Conservation (phyloP, 306 rosid genomes). For the Carpinus viminea region DNA sequence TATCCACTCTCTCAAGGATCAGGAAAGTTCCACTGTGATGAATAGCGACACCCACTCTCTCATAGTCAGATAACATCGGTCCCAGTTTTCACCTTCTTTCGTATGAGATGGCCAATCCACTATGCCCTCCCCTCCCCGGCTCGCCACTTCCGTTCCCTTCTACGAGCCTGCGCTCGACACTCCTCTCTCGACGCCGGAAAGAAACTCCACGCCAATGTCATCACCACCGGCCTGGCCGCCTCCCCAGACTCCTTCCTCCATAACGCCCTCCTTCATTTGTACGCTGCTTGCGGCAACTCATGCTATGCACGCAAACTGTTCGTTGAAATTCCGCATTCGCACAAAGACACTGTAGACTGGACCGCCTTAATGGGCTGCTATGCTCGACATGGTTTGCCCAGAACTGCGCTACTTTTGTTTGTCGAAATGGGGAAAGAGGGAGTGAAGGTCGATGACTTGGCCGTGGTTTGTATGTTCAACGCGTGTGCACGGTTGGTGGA, state of each 20-base stretch:
- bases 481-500: constrained; percentile 52
- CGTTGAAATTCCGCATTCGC: constrained; percentile 59
- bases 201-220: constrained; percentile 62
- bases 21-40: no score
- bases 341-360: constrained; percentile 67
- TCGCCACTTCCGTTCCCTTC: constrained; percentile 48
- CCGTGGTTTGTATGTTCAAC: constrained; percentile 45
- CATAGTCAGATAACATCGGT: not conserved
- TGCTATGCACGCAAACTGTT: constrained; percentile 45
- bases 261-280: constrained; percentile 61
- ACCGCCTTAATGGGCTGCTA: constrained; percentile 57
- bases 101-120: constrained; percentile 47
- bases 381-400: constrained; percentile 33
- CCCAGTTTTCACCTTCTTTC: not conserved
- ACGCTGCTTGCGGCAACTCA: constrained; percentile 17
- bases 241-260: constrained; percentile 52
- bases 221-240: constrained; percentile 46
- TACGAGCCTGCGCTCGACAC: constrained; percentile 55
- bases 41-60: not conserved
- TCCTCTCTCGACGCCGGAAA: constrained; percentile 51
- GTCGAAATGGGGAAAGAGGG: constrained; percentile 44
- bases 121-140: constrained; percentile 24
- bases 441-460: constrained; percentile 45
- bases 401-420: constrained; percentile 42
- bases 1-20: no score